Conservation (phyloP, 495 filamentous ascomycete genomes). For the Penicillium flavigenum region DNA sequence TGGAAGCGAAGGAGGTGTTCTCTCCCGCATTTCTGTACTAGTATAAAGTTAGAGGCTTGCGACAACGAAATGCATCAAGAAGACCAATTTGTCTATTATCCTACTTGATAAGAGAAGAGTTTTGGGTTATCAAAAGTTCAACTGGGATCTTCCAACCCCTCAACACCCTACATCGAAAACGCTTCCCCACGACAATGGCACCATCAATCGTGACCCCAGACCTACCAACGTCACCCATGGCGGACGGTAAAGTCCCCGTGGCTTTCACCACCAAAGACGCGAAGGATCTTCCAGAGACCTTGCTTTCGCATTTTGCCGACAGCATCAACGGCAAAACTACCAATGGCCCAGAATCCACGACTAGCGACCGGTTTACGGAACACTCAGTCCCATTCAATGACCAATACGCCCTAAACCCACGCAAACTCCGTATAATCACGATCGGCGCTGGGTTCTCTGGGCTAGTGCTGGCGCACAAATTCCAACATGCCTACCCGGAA, state of each 20-base stretch:
- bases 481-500: constrained; percentile 30
- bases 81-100: neutral
- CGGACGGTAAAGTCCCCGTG: neutral
- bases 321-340: neutral
- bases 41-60: neutral
- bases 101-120: neutral
- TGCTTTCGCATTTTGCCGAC: neutral
- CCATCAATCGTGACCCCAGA: neutral
- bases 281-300: neutral
- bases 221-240: neutral
- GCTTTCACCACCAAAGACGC: neutral
- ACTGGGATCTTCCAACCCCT: neutral
- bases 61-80: neutral
- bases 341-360: neutral
- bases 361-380: neutral
- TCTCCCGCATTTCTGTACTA: neutral
- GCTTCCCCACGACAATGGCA: neutral
- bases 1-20: neutral
- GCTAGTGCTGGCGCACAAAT: constrained; percentile 43
- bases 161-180: too few species aligned
- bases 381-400: constrained; percentile 20
- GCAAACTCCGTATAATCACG: constrained; percentile 37
- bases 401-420: constrained; percentile 24
- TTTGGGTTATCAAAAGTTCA: neutral
- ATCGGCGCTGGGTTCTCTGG: constrained; percentile 56